Percentiles rank a stretch among this genome's conserved stretches.
Evolutionary conservation across 176 grass and related monocot genomes (phyloP).

Genomic region (Zoysia pacifica): DNA sequence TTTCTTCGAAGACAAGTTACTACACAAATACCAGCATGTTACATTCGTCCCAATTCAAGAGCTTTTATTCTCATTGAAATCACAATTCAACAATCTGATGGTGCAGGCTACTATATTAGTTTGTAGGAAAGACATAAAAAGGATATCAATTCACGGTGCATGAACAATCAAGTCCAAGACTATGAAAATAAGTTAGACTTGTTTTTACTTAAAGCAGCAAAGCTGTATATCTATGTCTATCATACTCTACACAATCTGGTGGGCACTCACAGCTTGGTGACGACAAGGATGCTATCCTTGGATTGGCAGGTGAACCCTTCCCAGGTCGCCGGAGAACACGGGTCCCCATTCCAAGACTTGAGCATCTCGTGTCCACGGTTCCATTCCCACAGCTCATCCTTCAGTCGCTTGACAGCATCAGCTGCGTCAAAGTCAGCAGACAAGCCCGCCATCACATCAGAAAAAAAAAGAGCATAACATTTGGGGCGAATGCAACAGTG

Average conservation of each 20-base stretch:
- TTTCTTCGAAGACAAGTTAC: slow-evolving; percentile 58
- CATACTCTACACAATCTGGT: not conserved
- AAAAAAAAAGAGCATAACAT: slow-evolving; percentile 22
- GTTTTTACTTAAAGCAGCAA: not conserved
- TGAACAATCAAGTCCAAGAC: not conserved
- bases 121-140: not conserved
- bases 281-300: slow-evolving; percentile 24
- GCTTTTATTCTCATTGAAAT: not conserved
- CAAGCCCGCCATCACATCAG: slow-evolving; percentile 8
- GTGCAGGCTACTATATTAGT: not conserved
- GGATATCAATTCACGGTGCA: not conserved
- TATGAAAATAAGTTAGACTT: not conserved
- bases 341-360: slow-evolving; percentile 57
- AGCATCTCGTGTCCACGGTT: slow-evolving; percentile 60
- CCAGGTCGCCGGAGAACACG: slow-evolving; percentile 56
- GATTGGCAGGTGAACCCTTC: slow-evolving; percentile 47
- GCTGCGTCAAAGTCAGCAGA: slow-evolving; percentile 39
- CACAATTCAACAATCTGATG: not conserved
- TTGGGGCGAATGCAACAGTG: not conserved
- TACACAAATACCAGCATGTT: slow-evolving; percentile 24
- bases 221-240: not conserved
- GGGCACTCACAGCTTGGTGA: slow-evolving; percentile 60
- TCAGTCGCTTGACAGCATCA: slow-evolving; percentile 47
- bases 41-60: slow-evolving; percentile 11
- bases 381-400: slow-evolving; percentile 41